These are phyloP conservation scores for Cydonia oblonga DNA, from an alignment of 331 rosid species.

Conservation along the genomic window DNA sequence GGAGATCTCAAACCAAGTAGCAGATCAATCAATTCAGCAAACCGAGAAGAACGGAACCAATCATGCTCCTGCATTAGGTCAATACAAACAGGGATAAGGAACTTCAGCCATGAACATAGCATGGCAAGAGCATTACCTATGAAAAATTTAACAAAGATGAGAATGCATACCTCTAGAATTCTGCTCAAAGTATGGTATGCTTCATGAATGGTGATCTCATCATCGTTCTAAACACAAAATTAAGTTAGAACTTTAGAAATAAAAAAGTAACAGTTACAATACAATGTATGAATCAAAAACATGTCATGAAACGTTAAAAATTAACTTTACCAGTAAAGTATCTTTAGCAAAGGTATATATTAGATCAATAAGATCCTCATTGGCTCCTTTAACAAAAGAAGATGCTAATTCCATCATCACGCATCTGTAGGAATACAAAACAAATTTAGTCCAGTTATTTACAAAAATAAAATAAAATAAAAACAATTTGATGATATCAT, in stretches of 20 bases:
- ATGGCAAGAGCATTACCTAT: neutral
- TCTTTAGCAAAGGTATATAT: conserved; percentile 42
- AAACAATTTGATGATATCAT: neutral
- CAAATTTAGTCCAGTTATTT: neutral
- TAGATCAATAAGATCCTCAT: conserved; percentile 53
- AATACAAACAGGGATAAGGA: conserved; percentile 9
- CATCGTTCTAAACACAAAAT: conserved; percentile 33
- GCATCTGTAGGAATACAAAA: conserved; percentile 36
- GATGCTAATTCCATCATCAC: conserved; percentile 62
- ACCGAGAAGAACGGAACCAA: conserved; percentile 43
- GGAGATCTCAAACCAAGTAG: conserved; percentile 52
- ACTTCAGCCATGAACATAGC: neutral
- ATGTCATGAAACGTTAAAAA: neutral
- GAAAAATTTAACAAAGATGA: neutral
- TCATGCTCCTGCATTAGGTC: conserved; percentile 60
- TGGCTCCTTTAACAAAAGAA: conserved; percentile 67
- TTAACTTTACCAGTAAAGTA: conserved; percentile 48
- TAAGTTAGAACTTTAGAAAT: neutral
- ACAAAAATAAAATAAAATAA: neutral
- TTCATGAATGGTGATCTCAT: conserved; percentile 40
- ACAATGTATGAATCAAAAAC: neutral
- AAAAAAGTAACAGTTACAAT: neutral
- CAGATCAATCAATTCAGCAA: conserved; percentile 48
- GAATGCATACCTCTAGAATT: conserved; percentile 58
- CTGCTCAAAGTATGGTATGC: conserved; percentile 62